Evolutionary conservation across 208 protist genomes (phyloP), one percentile per base, ranked within the genome.

Genomic region (Leishmania lainsoni): DNA sequence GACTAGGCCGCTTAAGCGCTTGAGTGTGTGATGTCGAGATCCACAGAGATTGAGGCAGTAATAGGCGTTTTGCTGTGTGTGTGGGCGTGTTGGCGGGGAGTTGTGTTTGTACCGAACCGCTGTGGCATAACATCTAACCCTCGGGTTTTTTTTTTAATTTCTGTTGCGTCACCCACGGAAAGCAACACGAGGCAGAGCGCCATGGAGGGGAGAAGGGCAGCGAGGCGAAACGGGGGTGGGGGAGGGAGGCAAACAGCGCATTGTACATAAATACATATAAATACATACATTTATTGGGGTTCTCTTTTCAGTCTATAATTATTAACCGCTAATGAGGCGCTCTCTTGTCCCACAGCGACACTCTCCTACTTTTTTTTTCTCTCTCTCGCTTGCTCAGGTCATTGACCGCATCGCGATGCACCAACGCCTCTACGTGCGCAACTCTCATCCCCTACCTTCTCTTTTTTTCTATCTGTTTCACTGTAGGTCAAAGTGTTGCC

Each of bases 1-100:
- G 90, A 92, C 51, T 91, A 91, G 83, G 54, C 56, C 8, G 8
- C 56, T n/a, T 14, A 48, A 3, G 42, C 8, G n/a, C 26, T 45
- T 72, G 39, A 72, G 39, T 10, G 39, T 49, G 39, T 10, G 32
- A 29, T 72, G 20, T 8, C 39, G 20, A 14, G 26, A 39, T 68
- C 3, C 14, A 14, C 9, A 20, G 20, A 5, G 16, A 20, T 39
- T 20, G 12, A 5, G 29, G 26, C 29, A 29, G 61, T 10, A 16
- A 54, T 5, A n/a, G 17, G 69, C 20, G 20, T 26, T 48, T 42
- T 1, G 20, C 22, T 54, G 20, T 32, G 26, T 17, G 29, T 65
- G 59, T 32, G 20, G 59, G 59, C 16, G 59, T 10, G 59, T 17
- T n/a, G 29, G 16, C 4, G 10, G 59, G 49, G 42, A 52, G 39